Evolutionary conservation across 108 stramenopile genomes (phyloP).

Genomic region (Parietichytrium sp.): DNA sequence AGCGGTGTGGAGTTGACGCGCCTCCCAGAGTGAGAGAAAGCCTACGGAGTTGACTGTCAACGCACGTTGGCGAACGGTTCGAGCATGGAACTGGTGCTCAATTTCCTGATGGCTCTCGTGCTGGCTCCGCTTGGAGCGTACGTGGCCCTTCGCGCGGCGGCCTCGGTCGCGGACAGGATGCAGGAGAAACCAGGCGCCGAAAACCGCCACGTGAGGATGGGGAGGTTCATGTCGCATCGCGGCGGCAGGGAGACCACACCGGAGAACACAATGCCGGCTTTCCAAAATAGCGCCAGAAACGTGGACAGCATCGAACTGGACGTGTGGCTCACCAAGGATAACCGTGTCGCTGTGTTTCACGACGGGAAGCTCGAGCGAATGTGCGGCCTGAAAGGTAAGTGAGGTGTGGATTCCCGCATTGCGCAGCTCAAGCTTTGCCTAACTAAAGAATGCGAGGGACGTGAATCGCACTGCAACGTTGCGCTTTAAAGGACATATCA

Average conservation of each 20-base stretch:
- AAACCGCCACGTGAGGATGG: neutral
- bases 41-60: too few species aligned
- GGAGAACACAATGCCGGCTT: constrained; percentile 14
- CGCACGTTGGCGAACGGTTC: too few species aligned
- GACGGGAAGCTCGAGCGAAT: constrained; percentile 42
- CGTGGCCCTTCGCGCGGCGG: neutral
- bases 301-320: constrained; percentile 45
- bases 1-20: too few species aligned
- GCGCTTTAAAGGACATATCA: neutral
- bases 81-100: neutral
- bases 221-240: neutral
- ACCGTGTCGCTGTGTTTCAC: constrained; percentile 44
- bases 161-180: neutral
- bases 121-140: neutral
- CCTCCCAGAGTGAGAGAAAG: too few species aligned
- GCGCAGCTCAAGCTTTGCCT: too few species aligned
- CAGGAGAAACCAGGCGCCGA: neutral
- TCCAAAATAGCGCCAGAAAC: neutral
- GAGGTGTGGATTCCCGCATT: too few species aligned
- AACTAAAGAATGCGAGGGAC: too few species aligned
- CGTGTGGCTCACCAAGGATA: constrained; percentile 47
- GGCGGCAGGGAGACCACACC: constrained; percentile 10
- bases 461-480: neutral
- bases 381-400: constrained; percentile 40
- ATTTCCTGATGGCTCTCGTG: neutral